Percentiles rank a stretch among this genome's conserved stretches.
Conservation (phyloP, 129 eudicot species). For the Artemisia tridentata region DNA sequence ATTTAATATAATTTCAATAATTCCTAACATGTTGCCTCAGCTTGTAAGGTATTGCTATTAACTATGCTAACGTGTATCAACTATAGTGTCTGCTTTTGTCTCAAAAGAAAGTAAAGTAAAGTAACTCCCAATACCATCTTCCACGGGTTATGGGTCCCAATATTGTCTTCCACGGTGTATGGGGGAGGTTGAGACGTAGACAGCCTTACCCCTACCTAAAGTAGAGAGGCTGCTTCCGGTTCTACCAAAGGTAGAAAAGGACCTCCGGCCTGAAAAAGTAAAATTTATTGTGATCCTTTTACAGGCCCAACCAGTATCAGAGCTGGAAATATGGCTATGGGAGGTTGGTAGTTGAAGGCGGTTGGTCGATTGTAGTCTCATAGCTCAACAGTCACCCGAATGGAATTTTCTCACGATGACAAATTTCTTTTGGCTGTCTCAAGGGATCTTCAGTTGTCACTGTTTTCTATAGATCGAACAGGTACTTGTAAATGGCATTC, state of each 20-base stretch:
- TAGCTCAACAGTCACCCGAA: slow-evolving; percentile 76
- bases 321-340: slow-evolving; percentile 98
- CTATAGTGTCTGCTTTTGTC: background rate
- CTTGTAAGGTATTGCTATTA: slow-evolving; percentile 72
- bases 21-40: slow-evolving; percentile 92
- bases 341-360: slow-evolving; percentile 94
- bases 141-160: too few relatives aligned
- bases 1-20: too few relatives aligned
- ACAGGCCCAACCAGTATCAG: slow-evolving; percentile 87
- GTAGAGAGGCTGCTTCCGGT: too few relatives aligned
- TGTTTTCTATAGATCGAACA: slow-evolving; percentile 53
- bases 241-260: too few relatives aligned
- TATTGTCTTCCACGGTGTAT: too few relatives aligned
- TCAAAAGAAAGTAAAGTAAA: too few relatives aligned
- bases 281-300: slow-evolving; percentile 4
- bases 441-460: slow-evolving; percentile 80
- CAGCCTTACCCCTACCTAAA: too few relatives aligned
- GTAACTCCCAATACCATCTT: too few relatives aligned
- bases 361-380: slow-evolving; percentile 87
- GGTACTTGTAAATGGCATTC: slow-evolving; percentile 30
- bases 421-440: slow-evolving; percentile 80
- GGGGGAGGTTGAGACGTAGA: too few relatives aligned
- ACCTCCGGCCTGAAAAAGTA: too few relatives aligned
- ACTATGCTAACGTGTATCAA: background rate
- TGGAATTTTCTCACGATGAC: slow-evolving; percentile 88